Conservation (phyloP, 2,329 filamentous ascomycete genomes). For the Rutstroemia sp. region DNA sequence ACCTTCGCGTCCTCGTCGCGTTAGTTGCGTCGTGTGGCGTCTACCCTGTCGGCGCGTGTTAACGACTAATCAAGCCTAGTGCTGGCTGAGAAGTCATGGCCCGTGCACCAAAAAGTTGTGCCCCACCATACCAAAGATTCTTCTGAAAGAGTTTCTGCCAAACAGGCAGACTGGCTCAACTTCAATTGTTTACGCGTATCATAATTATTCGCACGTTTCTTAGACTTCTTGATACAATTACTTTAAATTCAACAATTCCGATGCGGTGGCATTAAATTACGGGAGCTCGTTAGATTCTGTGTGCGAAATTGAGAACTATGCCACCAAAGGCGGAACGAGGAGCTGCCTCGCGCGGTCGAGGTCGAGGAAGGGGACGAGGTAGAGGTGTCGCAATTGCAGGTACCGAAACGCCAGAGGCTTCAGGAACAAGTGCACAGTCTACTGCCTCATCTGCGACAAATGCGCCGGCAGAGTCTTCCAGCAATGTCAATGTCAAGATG, state of each 20-base stretch:
- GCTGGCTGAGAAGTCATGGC: not conserved
- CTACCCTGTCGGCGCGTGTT: not conserved
- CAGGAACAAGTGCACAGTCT: not conserved
- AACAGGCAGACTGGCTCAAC: not conserved
- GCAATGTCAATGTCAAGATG: slow-evolving; percentile 9
- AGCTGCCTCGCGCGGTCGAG: slow-evolving; percentile 8
- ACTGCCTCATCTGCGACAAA: not conserved
- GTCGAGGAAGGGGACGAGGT: slow-evolving; percentile 19
- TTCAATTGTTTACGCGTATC: not conserved
- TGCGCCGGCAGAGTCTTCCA: not conserved
- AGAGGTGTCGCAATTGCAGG: slow-evolving; percentile 11
- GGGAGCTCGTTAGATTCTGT: not conserved
- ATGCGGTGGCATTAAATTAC: not conserved
- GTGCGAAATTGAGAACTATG: slow-evolving; percentile 13
- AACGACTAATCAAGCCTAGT: not conserved
- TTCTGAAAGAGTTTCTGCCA: not conserved
- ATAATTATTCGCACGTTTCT: not conserved
- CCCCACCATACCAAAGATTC: slow-evolving; percentile 6
- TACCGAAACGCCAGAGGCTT: slow-evolving; percentile 2
- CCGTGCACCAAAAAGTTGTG: slow-evolving; percentile 8
- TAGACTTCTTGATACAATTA: not conserved
- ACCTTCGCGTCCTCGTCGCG: not conserved
- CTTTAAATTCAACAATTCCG: not conserved
- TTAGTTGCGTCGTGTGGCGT: not conserved
- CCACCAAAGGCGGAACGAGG: slow-evolving; percentile 22